These are phyloP conservation scores for Capsicum baccatum DNA, from an alignment of 257 asterid species.

Conservation along the genomic window DNA sequence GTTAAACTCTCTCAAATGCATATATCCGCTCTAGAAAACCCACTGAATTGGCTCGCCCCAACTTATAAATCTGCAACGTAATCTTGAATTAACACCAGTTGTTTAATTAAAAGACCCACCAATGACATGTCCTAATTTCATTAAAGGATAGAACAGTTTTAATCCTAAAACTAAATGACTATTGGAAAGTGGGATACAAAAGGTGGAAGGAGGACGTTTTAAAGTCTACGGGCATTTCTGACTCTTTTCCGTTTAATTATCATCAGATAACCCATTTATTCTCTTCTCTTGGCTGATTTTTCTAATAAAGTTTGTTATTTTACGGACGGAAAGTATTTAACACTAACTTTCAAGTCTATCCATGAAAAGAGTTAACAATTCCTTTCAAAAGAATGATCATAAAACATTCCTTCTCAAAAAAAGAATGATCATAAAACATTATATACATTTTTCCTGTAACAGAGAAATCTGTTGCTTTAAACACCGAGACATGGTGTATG, in stretches of 20 bases:
- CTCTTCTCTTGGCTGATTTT: conserved; percentile 12
- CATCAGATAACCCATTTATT: not conserved
- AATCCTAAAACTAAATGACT: not conserved
- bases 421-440: not conserved
- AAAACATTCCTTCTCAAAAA: not conserved
- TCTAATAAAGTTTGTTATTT: not conserved
- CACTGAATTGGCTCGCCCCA: not conserved
- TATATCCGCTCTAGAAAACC: not conserved
- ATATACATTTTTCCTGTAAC: not conserved
- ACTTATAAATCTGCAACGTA: not conserved
- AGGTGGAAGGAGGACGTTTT: not conserved
- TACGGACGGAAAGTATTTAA: not conserved
- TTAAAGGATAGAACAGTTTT: not conserved
- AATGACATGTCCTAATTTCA: not conserved
- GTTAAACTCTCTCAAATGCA: conserved; percentile 18
- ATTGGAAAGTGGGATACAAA: not conserved
- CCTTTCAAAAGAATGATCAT: not conserved
- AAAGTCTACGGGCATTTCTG: not conserved
- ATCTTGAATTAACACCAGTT: not conserved
- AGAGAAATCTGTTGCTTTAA: not conserved
- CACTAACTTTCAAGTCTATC: not conserved
- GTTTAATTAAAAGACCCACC: conserved; percentile 6
- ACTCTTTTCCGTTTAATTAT: not conserved
- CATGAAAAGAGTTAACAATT: not conserved
- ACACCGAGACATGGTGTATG: not conserved